Percentiles rank a stretch among this genome's conserved stretches.
Evolutionary conservation across 2,329 filamentous ascomycete genomes (phyloP).

Genomic region (Fusarium concolor): DNA sequence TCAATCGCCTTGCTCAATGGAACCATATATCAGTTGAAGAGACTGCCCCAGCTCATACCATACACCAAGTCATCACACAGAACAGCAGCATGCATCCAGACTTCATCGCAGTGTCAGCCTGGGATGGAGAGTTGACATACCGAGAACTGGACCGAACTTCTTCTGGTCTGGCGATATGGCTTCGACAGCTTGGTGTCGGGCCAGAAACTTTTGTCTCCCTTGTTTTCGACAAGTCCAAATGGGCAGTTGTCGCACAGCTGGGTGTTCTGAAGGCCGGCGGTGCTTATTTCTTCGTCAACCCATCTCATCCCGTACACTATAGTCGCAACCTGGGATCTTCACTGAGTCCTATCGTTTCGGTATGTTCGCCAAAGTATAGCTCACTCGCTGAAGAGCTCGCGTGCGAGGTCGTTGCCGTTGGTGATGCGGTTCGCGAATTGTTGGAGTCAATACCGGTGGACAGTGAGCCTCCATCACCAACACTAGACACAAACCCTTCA

Average conservation of each 20-base stretch:
- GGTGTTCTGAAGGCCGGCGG: not conserved
- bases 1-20: not conserved
- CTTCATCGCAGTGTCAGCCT: not conserved
- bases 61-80: not conserved
- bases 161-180: constrained; percentile 3
- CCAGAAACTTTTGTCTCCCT: constrained; percentile 5
- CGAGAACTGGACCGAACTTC: not conserved
- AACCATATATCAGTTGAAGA: not conserved
- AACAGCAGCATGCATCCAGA: not conserved
- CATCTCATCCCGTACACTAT: not conserved
- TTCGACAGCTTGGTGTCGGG: not conserved
- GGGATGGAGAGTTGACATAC: constrained; percentile 4
- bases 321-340: not conserved
- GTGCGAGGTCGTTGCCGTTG: not conserved
- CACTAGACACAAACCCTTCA: not conserved
- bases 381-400: not conserved
- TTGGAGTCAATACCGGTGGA: not conserved
- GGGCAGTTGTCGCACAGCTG: constrained; percentile 3
- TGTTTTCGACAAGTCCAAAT: constrained; percentile 10
- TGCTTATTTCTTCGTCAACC: constrained; percentile 13
- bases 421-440: not conserved
- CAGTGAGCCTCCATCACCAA: not conserved
- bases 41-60: not conserved
- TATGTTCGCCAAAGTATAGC: not conserved
- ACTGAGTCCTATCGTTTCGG: not conserved